Evolutionary conservation across 352 stramenopile genomes (phyloP).

Genomic region (Phytopythium montanum): DNA sequence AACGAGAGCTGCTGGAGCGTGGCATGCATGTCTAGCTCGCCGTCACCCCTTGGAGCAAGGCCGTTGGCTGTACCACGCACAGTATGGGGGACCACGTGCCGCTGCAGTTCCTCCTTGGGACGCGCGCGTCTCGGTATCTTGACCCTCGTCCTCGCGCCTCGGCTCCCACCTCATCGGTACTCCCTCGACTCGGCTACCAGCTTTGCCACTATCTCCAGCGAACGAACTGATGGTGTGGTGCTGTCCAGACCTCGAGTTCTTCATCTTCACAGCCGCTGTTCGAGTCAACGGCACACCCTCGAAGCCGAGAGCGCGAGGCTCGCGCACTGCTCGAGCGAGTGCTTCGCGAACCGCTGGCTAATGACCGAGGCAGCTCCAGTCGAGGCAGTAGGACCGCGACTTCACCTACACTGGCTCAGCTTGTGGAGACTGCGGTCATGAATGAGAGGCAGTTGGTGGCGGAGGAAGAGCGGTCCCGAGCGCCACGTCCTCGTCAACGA

Average conservation of each 20-base stretch:
- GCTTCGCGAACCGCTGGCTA: background rate
- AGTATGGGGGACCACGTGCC: constrained; percentile 54
- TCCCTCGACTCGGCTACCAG: background rate
- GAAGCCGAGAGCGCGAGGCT: constrained; percentile 18
- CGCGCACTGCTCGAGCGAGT: constrained; percentile 6
- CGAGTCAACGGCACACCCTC: constrained; percentile 7
- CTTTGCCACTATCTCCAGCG: background rate
- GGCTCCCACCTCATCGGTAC: background rate
- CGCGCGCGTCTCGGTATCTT: constrained; percentile 36
- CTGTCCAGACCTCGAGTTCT: background rate
- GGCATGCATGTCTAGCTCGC: background rate
- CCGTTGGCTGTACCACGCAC: constrained; percentile 6
- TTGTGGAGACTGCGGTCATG: background rate
- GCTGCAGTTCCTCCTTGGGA: constrained; percentile 61
- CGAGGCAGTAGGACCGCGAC: background rate
- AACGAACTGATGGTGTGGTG: background rate
- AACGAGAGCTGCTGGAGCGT: background rate
- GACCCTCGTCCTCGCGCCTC: background rate
- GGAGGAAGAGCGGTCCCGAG: background rate
- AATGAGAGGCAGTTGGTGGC: background rate
- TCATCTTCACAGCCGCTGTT: background rate
- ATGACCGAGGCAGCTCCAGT: no score
- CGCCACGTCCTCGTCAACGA: no score
- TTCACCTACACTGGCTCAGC: background rate
- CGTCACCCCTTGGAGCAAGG: background rate